Evolutionary conservation across 768 basidiomycete genomes (phyloP), one percentile per base, ranked within the genome.

Genomic region (Mycena olivaceomarginata): DNA sequence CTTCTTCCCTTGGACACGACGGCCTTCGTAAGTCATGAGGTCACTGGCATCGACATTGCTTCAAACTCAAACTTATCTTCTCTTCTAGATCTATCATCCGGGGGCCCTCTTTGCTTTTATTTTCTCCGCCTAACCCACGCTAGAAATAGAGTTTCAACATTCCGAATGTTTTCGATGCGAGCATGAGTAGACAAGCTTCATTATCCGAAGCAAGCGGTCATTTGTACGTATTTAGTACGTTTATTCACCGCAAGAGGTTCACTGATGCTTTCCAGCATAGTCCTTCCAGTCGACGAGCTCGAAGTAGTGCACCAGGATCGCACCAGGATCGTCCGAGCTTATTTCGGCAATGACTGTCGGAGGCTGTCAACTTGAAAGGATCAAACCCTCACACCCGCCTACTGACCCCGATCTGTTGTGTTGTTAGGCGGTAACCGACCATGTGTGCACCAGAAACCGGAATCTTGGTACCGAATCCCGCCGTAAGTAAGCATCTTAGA

Each of bases 401-500:
- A 51, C 62, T 74, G 45, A 2, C 67, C 15, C 67, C 74, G 60
- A 75, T 46, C 57, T 31, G 18, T 45, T n/a, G 5, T 45, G 75
- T 76, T 31, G 75, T 67, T 53, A 76, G 53, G 70, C 65, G 75
- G 10, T 46, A 71, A 76, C 72, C 5, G 0, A 10, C 68, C 76
- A 77, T 74, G 71, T 66, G 76, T 22, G 7, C 70, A 48, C n/a
- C 63, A 64, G 2, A 67, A 77, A 68, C 76, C 76, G 68, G 68
- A 65, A 18, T 12, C 51, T 15, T 73, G 76, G 76, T 73, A 77
- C 76, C 76, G 76, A 53, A 59, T 40, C 16, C 41, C 20, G 11
- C 40, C 25, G 22, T 18, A 6, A 20, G 22, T 18, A 6, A 20
- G 41, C 37, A n/a, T 37, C 65, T 63, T 45, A 22, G 22, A 9